Base-by-base conservation (phyloP, 306 rosid genomes). In the Pachyrhizus erosus region DNA sequence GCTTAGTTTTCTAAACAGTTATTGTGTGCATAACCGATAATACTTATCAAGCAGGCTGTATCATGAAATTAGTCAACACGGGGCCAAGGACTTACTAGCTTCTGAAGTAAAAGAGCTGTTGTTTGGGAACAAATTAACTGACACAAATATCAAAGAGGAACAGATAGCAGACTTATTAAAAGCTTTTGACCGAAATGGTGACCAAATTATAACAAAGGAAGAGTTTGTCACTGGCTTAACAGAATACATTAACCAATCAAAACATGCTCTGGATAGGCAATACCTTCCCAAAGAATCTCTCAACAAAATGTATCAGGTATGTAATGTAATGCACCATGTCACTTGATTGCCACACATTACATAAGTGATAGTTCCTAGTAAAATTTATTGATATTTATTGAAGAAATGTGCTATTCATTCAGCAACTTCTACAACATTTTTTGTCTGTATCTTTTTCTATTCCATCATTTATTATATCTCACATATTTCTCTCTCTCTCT, bases 211-310 rank as follows among this genome's bases (percentile, higher is more conserved):
- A 70, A 83, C 76, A 69, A 81, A 84, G 82, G 88, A 88, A 54
- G 94, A 90, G 79, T 90, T 90, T 80, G 89, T 89, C 51, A 46
- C 18, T 68, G 94, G 94, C 61, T 81, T 89, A 77, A 87, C 87
- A 54, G 89, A 85, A 72, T 84, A 87, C 73, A 84, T 88, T 70
- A 73, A 85, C 70, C 80, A 86, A 86, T 77, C 87, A 34, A 77
- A 68, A 37, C 89, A 86, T 83, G 89, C 89, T 73, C 14, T 88
- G 46, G 87, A 88, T 60, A 80, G 65, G 54, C 21, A 86, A 27
- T 85, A 83, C 79, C 86, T 85, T 2, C 84, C 88, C 3, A 83
- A 82, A 80, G 70, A 83, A 45, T 86, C 91, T 4, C 21, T 83
- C 40, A 81, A 83, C 84, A 86, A 88, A 39, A 62, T 85, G 58